Base-by-base conservation (phyloP, 2,329 filamentous ascomycete species). In the Fusarium sp. region DNA sequence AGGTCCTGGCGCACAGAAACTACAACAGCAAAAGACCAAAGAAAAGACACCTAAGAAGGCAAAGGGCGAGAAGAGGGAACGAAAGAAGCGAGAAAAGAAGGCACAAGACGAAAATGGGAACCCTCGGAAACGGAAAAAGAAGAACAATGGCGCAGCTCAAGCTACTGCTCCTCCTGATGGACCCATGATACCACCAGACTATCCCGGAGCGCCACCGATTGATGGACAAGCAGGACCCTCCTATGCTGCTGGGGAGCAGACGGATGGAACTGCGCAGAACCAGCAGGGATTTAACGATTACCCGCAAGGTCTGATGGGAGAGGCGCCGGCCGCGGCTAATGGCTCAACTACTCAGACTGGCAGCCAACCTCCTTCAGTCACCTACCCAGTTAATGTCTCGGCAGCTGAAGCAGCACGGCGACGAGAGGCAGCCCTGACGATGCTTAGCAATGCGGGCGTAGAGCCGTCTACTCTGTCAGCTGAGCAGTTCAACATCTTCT, bases 401-500 rank as follows among this genome's bases (percentile, higher is more conserved):
- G 82, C 85, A 2, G 84, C 82, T 14, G 88, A 90, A 75, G 84
- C 85, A 16, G 82, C 84, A n/a, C 84, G 88, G 27, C 84, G 88
- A 42, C 83, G 83, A 55, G 84, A 87, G 11, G 82, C 82, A 9
- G 88, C 89, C 8, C 82, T 83, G n/a, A 80, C 81, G 27, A 81
- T 90, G 33, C 83, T 91, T 6, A 79, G 55, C 3, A 82, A 83
- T 2, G 84, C 80, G n/a, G 84, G 82, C 6, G 84, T 91, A n/a
- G 85, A 89, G 40, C 88, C 87, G 1, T 80, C 82, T 3, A 87
- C 87, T 0, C 80, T 91, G 11, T 88, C 87, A 0, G 70, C 79
- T 5, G 88, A 90, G 53, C 89, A 91, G 74, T 89, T 91, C 69
- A 86, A 82, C 72, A 91, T 90, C 17, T 89, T 91, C 72, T 83